Base-by-base conservation (phyloP, 1,139 yeast genomes). In the Sugiyamaella xylanicola region DNA sequence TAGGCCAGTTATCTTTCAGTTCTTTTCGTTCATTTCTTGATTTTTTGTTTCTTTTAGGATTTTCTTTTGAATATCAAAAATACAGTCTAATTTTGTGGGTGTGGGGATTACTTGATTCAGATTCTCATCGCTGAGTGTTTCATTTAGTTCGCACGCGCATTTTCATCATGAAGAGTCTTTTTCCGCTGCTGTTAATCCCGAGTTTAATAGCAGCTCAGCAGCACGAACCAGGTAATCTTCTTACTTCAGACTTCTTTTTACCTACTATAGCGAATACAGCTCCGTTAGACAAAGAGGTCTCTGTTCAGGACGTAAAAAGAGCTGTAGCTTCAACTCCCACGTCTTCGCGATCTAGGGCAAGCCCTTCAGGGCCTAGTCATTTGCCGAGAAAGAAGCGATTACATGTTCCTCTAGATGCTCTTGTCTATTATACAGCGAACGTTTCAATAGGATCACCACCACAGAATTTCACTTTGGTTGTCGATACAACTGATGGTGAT, bases 401-500 rank as follows among this genome's bases (percentile, higher is more conserved):
- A 3, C 37, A 25, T 16, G 22, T 50, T 17, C 27, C 41, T 2
- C 43, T 50, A 19, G 48, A 43, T 15, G 22, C 49, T 8, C 29
- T 20, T 29, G 43, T 44, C 2, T 50, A 40, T n/a, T 48, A 51
- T 15, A 13, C 21, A 13, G 36, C 55, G 17, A 59, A 60, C 49
- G 27, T 58, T 20, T 43, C 60, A 3, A 44, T 60, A 2, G 61
- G 62, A 7, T 32, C 48, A 7, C 61, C 59, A 17, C 48, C 42
- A 5, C 65, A 62, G 51, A 20, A 54, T n/a, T 56, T 62, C 37
- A 15, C 43, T 13, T 53, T 63, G n/a, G 37, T 52, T 11, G 16
- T 63, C 8, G 65, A 62, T 51, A 62, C 65, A 3, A 55, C 58
- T 9, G 50, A 46, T 13, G 55, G 57, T 15, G 61, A 60, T 35